phyloP scores from a whole-genome alignment of 2,329 filamentous ascomycete genomes.

The Emericellopsis cladophorae region DNA sequence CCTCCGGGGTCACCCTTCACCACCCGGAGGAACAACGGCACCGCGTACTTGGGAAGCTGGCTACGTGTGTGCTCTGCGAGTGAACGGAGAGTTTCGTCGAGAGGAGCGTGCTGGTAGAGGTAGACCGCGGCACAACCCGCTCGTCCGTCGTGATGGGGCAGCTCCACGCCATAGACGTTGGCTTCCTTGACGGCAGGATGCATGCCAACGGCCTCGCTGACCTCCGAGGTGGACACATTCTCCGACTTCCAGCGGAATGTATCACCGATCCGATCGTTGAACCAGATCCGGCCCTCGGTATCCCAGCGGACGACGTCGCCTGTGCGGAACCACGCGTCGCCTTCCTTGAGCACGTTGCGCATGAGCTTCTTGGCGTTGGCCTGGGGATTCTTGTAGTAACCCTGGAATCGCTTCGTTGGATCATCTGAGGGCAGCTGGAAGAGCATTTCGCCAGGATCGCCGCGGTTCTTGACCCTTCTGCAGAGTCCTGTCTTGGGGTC shows the following conservation, averaged over 20 bases:
- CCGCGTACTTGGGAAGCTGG: conserved; percentile 59
- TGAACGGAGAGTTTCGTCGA: conserved; percentile 34
- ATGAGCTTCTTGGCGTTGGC: conserved; percentile 66
- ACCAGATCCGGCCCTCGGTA: conserved; percentile 58
- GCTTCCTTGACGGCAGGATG: conserved; percentile 60
- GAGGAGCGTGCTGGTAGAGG: conserved; percentile 33
- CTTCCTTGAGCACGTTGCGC: conserved; percentile 57
- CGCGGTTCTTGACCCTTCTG: conserved; percentile 33
- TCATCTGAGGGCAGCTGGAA: conserved; percentile 56
- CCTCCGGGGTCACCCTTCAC: conserved; percentile 25
- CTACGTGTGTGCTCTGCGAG: conserved; percentile 45
- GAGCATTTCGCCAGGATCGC: conserved; percentile 64
- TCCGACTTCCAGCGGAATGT: conserved; percentile 75
- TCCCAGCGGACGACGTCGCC: conserved; percentile 73
- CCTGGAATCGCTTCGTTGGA: conserved; percentile 56
- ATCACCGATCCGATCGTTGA: conserved; percentile 70
- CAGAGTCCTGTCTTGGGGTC: conserved; percentile 60
- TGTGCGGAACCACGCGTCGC: conserved; percentile 72
- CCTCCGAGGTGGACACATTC: conserved; percentile 73
- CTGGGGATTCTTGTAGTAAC: conserved; percentile 64
- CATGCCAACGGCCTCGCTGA: conserved; percentile 58
- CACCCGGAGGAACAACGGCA: conserved; percentile 65
- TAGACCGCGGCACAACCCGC: conserved; percentile 69
- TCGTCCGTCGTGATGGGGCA: conserved; percentile 73
- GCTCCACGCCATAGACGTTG: conserved; percentile 72